Conservation (phyloP, 2,329 filamentous ascomycete genomes). For the Exophiala dermatitidis region DNA sequence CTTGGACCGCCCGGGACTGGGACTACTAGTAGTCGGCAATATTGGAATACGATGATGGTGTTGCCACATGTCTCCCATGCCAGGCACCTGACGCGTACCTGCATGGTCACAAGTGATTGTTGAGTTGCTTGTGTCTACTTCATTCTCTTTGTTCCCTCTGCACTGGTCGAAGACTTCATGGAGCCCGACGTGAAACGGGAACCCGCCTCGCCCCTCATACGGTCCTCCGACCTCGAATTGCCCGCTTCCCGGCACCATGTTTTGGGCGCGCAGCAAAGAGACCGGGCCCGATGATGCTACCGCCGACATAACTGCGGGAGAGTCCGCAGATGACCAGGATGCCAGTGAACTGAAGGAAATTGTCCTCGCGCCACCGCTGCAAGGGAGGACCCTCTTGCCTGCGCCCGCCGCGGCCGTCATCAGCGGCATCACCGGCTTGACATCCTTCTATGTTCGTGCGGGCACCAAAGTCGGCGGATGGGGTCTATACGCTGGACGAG, state of each 20-base stretch:
- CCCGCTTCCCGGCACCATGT: conserved; percentile 10
- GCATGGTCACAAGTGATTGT: conserved; percentile 15
- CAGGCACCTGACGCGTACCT: conserved; percentile 24
- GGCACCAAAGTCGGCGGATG: conserved; percentile 39
- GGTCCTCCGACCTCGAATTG: background rate
- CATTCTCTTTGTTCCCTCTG: background rate
- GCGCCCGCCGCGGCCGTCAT: conserved; percentile 39
- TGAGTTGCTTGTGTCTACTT: background rate
- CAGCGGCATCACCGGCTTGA: conserved; percentile 40
- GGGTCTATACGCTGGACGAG: conserved; percentile 39
- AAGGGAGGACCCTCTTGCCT: conserved; percentile 36
- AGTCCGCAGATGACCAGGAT: conserved; percentile 3
- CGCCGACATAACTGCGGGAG: conserved; percentile 5
- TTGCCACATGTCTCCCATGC: conserved; percentile 3
- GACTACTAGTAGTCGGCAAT: background rate
- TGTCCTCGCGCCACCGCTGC: conserved; percentile 14
- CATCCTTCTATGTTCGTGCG: conserved; percentile 39
- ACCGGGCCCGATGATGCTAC: conserved; percentile 3
- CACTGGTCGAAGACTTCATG: conserved; percentile 10
- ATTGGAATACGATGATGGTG: background rate
- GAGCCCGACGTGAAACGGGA: conserved; percentile 14
- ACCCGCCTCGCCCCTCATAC: conserved; percentile 7
- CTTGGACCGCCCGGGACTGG: background rate
- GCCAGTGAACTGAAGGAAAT: conserved; percentile 2
- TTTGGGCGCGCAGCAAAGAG: conserved; percentile 14